Base-by-base conservation (phyloP, 306 rosid species). In the Pyrus pyrifolia region DNA sequence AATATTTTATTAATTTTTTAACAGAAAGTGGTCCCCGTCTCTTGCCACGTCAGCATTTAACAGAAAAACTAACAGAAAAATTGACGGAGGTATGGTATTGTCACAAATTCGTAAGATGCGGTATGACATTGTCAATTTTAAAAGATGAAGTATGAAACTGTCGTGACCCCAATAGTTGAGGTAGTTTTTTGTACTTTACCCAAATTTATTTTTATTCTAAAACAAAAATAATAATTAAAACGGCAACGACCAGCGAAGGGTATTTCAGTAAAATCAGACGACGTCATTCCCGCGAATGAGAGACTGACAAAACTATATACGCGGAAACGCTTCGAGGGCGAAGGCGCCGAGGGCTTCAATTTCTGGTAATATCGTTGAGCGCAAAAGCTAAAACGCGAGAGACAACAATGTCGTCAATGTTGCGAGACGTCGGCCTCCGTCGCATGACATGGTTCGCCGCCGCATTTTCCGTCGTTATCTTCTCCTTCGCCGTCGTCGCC, bases 401-500 rank as follows among this genome's bases (percentile, higher is more conserved):
- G 12, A 79, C 66, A 61, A 29, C 31, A 5, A 51, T 51, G 55
- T 5, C 55, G 11, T 62, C 45, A 57, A 79, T 81, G 90, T 62
- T 9, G 46, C 57, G 38, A 49, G 72, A 44, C 6, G 22, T 59
- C 25, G 25, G 27, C 59, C 38, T 78, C 31, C 78, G 42, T 64
- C 15, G 51, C 8, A 77, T 30, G 67, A 61, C 85, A n/a, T 83
- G 77, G 82, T 80, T 88, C 81, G 8, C 86, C 49, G 78, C 61
- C 3, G 57, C 69, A 31, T 60, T 89, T 65, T 70, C 71, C 81
- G 23, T 90, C 82, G 38, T 72, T 5, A 68, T 83, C 27, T 53
- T 83, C 19, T 72, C 85, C 57, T 80, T 91, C 68, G 22, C 38
- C 72, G 81, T 67, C 73, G 78, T 66, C 64, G 82, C 81, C 82